Evolutionary conservation across 768 basidiomycete genomes (phyloP).

Genomic region (Suillus tomentosus): DNA sequence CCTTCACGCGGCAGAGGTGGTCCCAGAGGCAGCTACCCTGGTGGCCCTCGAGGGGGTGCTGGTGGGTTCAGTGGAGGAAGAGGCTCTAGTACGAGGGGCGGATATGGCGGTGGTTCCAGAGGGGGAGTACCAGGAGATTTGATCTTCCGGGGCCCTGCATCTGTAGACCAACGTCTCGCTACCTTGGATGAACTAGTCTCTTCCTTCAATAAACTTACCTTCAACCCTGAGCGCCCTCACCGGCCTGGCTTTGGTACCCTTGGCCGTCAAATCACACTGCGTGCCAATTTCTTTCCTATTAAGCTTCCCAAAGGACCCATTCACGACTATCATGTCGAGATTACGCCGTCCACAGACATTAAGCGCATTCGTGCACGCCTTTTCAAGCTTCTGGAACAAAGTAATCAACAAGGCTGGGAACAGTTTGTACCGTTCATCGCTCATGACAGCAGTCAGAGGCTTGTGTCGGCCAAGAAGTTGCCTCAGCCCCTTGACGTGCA

Average conservation of each 20-base stretch:
- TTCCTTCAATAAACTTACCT: slow-evolving; percentile 29
- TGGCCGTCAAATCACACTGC: slow-evolving; percentile 42
- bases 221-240: slow-evolving; percentile 41
- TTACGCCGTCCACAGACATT: slow-evolving; percentile 38
- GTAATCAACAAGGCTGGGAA: slow-evolving; percentile 37
- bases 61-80: slow-evolving; percentile 20
- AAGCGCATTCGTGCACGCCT: slow-evolving; percentile 43
- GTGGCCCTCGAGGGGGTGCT: slow-evolving; percentile 5
- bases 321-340: slow-evolving; percentile 47
- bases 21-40: slow-evolving; percentile 12
- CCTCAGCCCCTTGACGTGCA: slow-evolving; percentile 38
- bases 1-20: slow-evolving; percentile 18
- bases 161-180: slow-evolving; percentile 37
- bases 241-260: slow-evolving; percentile 48
- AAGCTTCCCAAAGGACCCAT: slow-evolving; percentile 41
- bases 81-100: slow-evolving; percentile 20
- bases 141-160: slow-evolving; percentile 32
- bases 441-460: slow-evolving; percentile 45
- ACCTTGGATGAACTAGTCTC: slow-evolving; percentile 28
- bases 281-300: slow-evolving; percentile 53
- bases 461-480: slow-evolving; percentile 42
- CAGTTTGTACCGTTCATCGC: slow-evolving; percentile 34
- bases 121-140: slow-evolving; percentile 28
- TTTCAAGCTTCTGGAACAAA: slow-evolving; percentile 44
- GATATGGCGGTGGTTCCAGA: slow-evolving; percentile 30